Evolutionary conservation across 352 stramenopile species (phyloP), one percentile per base, ranked within the genome.

Genomic region (Globisporangium parvum): DNA sequence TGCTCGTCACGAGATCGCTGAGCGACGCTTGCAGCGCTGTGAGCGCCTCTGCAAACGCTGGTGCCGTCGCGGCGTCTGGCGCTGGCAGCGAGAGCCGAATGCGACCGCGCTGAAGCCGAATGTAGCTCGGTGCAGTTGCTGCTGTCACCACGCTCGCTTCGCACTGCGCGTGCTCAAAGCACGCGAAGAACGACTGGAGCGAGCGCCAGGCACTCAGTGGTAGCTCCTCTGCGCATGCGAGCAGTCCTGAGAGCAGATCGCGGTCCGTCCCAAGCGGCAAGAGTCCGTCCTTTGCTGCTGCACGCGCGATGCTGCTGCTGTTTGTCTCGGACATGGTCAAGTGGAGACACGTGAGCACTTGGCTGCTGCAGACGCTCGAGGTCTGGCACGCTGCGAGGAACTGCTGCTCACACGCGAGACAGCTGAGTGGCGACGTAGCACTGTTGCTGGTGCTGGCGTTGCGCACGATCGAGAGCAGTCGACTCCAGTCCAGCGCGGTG

Each of bases 81-180:
- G 35, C 6, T 9, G 50, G 33, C 18, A 53, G n/a, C 9, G 23
- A 39, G 9, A 59, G 42, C 2, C 18, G 37, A 6, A 53, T 52
- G 31, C 28, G 24, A 6, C 51, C 57, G 20, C 50, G 42, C 18
- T 58, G 57, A 2, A 63, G 51, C 1, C 51, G 57, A 24, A 63
- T 21, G 33, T 59, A 63, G 21, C 47, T 59, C 31, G 26, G 52
- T 3, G 39, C 6, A 12, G 28, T 23, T 18, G 40, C 2, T 18
- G 10, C 6, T 1, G 11, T 44, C 12, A 11, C 2, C 12, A 53
- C 28, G 12, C 40, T 58, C n/a, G 46, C 40, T 39, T 11, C 11
- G n/a, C 57, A 63, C 28, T 63, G 57, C 10, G 23, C 51, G 21
- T 53, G 42, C 11, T 63, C 51, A 28, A 35, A 63, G 20, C 57